Evolutionary conservation across 176 grass and related monocot species (phyloP).

Genomic region (Cymbopogon citratus): DNA sequence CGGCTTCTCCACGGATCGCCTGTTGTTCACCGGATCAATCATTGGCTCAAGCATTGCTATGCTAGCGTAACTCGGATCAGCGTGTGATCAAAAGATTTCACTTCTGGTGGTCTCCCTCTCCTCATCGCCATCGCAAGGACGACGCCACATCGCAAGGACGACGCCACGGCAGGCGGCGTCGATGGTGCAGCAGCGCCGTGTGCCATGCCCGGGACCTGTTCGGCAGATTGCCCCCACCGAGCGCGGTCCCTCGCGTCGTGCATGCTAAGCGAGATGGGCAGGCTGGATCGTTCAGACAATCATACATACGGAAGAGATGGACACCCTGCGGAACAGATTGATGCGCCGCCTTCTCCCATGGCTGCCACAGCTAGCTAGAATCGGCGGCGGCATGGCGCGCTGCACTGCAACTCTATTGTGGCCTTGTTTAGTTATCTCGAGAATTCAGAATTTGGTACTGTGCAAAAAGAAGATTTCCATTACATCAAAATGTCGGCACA

Average conservation of each 20-base stretch:
- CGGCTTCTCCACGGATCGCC: not conserved
- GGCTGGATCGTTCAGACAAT: not conserved
- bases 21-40: not conserved
- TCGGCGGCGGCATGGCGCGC: not conserved
- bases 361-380: not conserved
- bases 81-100: not conserved
- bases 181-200: not conserved
- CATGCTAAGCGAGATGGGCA: not conserved
- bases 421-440: no score
- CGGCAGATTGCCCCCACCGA: conserved; percentile 28
- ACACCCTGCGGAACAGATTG: not conserved
- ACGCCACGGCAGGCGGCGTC: not conserved
- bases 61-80: no score
- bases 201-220: conserved; percentile 42
- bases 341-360: not conserved
- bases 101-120: not conserved
- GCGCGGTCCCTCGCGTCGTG: not conserved
- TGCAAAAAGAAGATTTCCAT: no score
- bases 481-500: no score
- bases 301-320: not conserved
- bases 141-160: no score
- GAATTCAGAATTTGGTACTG: no score
- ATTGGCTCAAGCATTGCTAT: no score
- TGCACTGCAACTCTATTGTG: not conserved
- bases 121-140: no score